Percentiles rank a stretch among this genome's conserved stretches.
These are phyloP conservation scores for Barnettozyma botsteinii DNA, from an alignment of 805 yeast species.

Conservation along the genomic window DNA sequence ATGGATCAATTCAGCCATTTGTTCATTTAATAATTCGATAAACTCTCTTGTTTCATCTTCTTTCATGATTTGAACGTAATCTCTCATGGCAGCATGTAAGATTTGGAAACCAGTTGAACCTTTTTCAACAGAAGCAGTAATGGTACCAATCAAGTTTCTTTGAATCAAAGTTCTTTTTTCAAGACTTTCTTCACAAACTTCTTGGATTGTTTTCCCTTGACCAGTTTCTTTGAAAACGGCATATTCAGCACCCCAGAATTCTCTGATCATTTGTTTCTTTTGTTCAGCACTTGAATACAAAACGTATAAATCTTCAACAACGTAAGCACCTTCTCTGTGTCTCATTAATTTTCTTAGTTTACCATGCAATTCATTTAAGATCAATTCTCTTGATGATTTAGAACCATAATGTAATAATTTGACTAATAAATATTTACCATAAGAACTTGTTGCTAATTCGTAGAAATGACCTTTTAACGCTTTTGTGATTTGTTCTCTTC, in stretches of 20 bases:
- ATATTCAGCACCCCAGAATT: conserved; percentile 94
- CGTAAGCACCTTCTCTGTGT: conserved; percentile 97
- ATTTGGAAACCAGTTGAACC: conserved; percentile 96
- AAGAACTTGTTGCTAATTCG: conserved; percentile 82
- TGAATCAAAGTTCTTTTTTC: conserved; percentile 77
- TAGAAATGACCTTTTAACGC: conserved; percentile 73
- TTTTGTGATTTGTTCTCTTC: conserved; percentile 63
- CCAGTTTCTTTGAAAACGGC: conserved; percentile 83
- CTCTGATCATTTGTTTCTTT: conserved; percentile 85
- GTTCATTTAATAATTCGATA: conserved; percentile 78
- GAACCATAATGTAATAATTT: conserved; percentile 91
- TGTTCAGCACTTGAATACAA: conserved; percentile 82
- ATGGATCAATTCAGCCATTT: conserved; percentile 90
- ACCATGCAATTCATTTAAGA: conserved; percentile 85
- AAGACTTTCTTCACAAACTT: conserved; percentile 57
- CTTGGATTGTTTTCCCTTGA: conserved; percentile 54
- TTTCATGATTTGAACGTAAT: conserved; percentile 68
- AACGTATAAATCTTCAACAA: conserved; percentile 86
- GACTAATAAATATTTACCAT: conserved; percentile 87
- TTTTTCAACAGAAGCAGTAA: conserved; percentile 85
- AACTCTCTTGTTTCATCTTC: conserved; percentile 71
- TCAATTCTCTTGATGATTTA: conserved; percentile 66
- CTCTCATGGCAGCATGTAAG: conserved; percentile 93
- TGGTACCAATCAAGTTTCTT: conserved; percentile 72
- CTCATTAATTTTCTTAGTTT: conserved; percentile 86